A percentile compares a stretch with the other conserved stretches of the same genome.
Evolutionary conservation across 225 moss, liverwort and hornwort species (phyloP).

Genomic region (Marchantia polymorpha): DNA sequence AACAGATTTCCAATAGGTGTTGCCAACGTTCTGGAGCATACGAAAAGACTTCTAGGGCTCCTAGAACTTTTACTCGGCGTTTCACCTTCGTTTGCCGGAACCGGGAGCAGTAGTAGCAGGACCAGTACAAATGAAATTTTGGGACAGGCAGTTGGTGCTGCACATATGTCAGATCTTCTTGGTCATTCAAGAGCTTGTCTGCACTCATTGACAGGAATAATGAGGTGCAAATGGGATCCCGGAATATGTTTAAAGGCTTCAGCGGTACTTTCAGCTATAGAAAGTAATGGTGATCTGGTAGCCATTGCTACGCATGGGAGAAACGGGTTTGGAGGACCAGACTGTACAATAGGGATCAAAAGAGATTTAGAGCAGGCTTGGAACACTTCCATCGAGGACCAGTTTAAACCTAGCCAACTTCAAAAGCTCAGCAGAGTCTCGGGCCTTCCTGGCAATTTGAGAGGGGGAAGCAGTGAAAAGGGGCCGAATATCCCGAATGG

Average conservation of each 20-base stretch:
- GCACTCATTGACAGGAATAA: slow-evolving; percentile 42
- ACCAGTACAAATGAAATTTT: slow-evolving; percentile 23
- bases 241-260: slow-evolving; percentile 43
- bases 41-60: slow-evolving; percentile 39
- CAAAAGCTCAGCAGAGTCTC: neutral
- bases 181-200: slow-evolving; percentile 50
- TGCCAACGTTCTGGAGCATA: slow-evolving; percentile 33
- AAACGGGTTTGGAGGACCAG: slow-evolving; percentile 7
- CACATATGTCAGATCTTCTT: slow-evolving; percentile 43
- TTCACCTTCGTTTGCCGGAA: slow-evolving; percentile 12
- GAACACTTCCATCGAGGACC: slow-evolving; percentile 5
- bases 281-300: slow-evolving; percentile 26
- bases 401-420: neutral
- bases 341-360: neutral
- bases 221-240: slow-evolving; percentile 52
- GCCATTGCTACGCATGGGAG: slow-evolving; percentile 12
- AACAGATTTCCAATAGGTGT: slow-evolving; percentile 27
- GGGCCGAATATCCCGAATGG: neutral
- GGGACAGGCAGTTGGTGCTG: slow-evolving; percentile 37
- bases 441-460: neutral
- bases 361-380: slow-evolving; percentile 13
- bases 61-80: slow-evolving; percentile 40
- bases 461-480: neutral
- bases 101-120: neutral
- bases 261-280: slow-evolving; percentile 34